Base-by-base conservation (phyloP, 495 filamentous ascomycete genomes). In the Aspergillus biplanus region DNA sequence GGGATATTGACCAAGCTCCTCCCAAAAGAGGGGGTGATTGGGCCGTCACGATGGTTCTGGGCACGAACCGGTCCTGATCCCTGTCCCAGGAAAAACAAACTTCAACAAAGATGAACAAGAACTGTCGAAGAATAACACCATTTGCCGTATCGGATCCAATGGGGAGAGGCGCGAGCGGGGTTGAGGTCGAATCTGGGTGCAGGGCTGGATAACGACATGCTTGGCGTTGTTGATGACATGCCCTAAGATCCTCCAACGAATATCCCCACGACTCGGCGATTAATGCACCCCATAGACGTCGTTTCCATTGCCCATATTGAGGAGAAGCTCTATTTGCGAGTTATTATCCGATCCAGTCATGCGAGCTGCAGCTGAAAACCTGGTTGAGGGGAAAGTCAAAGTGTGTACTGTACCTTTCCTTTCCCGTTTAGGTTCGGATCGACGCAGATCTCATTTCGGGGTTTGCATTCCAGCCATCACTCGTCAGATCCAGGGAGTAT, bases 91-190 rank as follows among this genome's bases (percentile, higher is more conserved):
- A 7, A 39, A 59, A 59, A 59, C 32, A 59, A 27, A 52, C 27
- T 59, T 59, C 57, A 52, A 59, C 52, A 59, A 52, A 52, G 46
- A 59, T 59, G 34, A 31, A 59, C 57, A 59, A 59, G 57, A 59
- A 52, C 6, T 34, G 16, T 59, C 47, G 57, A 42, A 37, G 46
- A 59, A 59, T 59, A 59, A 52, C 57, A 32, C 21, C 57, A 59
- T 59, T 33, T 16, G 18, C n/a, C 39, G 9, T 8, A 8, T n/a
- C 47, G 7, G 57, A 8, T 32, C 57, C 44, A 35, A 55, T 55
- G 52, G 33, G 18, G 32, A 5, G 11, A n/a, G 11, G 33, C 27
- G 33, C 8, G 16, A 33, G 27, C 37, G 37, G 42, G 39, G 42
- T 31, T 46, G 56, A 46, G 8, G 37, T 6, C 15, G 18, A 33